Evolutionary conservation across 352 stramenopile genomes (phyloP).

Genomic region (Phytophthora litchii): DNA sequence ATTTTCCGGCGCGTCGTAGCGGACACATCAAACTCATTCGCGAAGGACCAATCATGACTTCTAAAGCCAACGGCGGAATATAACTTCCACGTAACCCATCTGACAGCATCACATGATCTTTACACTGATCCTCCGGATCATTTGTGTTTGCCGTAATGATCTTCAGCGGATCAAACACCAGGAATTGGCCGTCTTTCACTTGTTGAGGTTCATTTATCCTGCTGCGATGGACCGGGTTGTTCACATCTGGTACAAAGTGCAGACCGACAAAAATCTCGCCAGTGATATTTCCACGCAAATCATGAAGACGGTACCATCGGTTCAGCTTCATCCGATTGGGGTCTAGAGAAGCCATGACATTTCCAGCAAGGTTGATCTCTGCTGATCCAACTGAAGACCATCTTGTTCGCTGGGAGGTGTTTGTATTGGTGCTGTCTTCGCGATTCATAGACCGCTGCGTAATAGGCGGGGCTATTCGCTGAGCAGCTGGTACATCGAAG

Average conservation of each 20-base stretch:
- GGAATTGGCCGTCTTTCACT: constrained; percentile 82
- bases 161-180: constrained; percentile 89
- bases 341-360: constrained; percentile 79
- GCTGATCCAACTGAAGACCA: constrained; percentile 82
- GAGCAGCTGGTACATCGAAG: constrained; percentile 29
- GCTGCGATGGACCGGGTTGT: constrained; percentile 23
- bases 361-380: constrained; percentile 86
- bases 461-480: constrained; percentile 31
- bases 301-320: constrained; percentile 85
- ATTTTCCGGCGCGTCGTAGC: constrained; percentile 84
- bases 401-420: constrained; percentile 51
- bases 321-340: constrained; percentile 69
- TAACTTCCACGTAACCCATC: constrained; percentile 82
- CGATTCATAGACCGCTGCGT: constrained; percentile 31
- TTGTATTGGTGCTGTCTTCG: constrained; percentile 56
- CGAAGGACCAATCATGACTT: constrained; percentile 77
- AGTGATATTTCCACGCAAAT: constrained; percentile 77
- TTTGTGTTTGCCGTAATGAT: constrained; percentile 66
- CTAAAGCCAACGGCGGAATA: constrained; percentile 82
- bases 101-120: constrained; percentile 74
- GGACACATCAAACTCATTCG: constrained; percentile 83
- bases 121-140: constrained; percentile 35
- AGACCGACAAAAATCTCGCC: constrained; percentile 86
- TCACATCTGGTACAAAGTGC: constrained; percentile 70
- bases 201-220: constrained; percentile 68